Evolutionary conservation across 2,329 filamentous ascomycete species (phyloP).

Genomic region (Fusarium marasasianum): DNA sequence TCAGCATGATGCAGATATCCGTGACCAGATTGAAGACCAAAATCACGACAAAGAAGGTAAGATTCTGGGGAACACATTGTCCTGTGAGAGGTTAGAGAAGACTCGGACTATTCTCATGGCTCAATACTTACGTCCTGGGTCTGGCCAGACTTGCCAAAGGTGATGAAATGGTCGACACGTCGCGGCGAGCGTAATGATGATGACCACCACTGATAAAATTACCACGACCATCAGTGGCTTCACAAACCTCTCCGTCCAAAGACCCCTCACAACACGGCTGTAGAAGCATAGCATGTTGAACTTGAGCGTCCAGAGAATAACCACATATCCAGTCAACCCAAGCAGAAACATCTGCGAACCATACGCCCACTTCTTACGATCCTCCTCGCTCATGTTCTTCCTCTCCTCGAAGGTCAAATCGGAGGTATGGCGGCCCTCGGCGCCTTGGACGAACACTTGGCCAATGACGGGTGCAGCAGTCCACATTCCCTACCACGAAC

Average conservation of each 20-base stretch:
- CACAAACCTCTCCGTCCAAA: slow-evolving; percentile 51
- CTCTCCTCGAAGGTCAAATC: slow-evolving; percentile 45
- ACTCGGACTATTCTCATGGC: fast-evolving
- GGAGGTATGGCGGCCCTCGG: slow-evolving; percentile 45
- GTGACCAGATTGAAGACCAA: slow-evolving; percentile 48
- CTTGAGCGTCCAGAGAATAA: slow-evolving; percentile 52
- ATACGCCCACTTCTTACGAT: slow-evolving; percentile 42
- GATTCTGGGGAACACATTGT: slow-evolving; percentile 47
- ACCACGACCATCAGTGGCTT: slow-evolving; percentile 48
- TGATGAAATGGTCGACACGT: slow-evolving; percentile 48
- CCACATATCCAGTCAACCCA: slow-evolving; percentile 47
- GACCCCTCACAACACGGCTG: slow-evolving; percentile 46
- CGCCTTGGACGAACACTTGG: slow-evolving; percentile 42
- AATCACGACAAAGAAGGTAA: slow-evolving; percentile 45
- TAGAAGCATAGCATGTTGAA: slow-evolving; percentile 55
- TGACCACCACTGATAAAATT: slow-evolving; percentile 35
- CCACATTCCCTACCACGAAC: slow-evolving; percentile 21
- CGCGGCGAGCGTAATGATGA: slow-evolving; percentile 41
- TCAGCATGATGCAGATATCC: slow-evolving; percentile 48
- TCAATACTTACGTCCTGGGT: slow-evolving; percentile 48
- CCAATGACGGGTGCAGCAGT: slow-evolving; percentile 34
- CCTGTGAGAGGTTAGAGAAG: not conserved
- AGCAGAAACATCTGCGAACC: slow-evolving; percentile 50
- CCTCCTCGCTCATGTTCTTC: slow-evolving; percentile 41
- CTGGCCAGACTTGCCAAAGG: slow-evolving; percentile 50